Base-by-base conservation (phyloP, 208 protist genomes). In the Herpetomonas muscarum region DNA sequence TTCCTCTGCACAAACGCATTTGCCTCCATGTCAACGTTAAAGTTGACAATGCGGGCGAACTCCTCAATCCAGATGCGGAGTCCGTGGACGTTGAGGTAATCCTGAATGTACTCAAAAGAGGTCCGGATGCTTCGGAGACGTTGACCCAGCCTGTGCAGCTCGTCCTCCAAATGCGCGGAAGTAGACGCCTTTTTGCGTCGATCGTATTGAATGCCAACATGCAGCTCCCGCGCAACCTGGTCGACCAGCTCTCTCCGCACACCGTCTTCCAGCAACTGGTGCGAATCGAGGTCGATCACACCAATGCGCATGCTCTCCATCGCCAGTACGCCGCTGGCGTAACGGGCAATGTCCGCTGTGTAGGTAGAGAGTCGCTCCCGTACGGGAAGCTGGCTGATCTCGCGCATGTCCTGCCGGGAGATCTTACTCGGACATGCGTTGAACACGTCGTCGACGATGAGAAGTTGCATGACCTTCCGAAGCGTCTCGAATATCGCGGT, bases 291-390 rank as follows among this genome's bases (percentile, higher is more conserved):
- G 61, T 96, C 64, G 62, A 98, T 93, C n/a, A 99, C 85, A 34
- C 98, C 98, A 7, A 99, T 82, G 10, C 98, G 83, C 2, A 97
- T 99, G 26, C 73, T 97, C 65, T 99, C 81, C 98, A 99, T 99
- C 0, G 96, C 97, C 3, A 99, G 71, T 31, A 99, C 96, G 28
- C 97, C 98, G 28, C 94, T 87, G 3, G 98, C 97, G 62, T 98
- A 99, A 17, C 94, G 84, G 1, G 91, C 96, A 17, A 92, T 92
- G 48, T 92, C 78, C 19, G 97, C 90, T 21, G 97, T 98, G 26
- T 80, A 73, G 9, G 61, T 55, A 0, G 96, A 87, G 6, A 99
- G 76, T 24, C 70, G 60, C 52, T 90, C 85, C 15, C 98, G 79
- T 28, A 79, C 61, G 30, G 96, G 81, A 4, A 98, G 73, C 74